phyloP scores from a whole-genome alignment of 2,329 filamentous ascomycete species.

The Corniculantispora saksenae region DNA sequence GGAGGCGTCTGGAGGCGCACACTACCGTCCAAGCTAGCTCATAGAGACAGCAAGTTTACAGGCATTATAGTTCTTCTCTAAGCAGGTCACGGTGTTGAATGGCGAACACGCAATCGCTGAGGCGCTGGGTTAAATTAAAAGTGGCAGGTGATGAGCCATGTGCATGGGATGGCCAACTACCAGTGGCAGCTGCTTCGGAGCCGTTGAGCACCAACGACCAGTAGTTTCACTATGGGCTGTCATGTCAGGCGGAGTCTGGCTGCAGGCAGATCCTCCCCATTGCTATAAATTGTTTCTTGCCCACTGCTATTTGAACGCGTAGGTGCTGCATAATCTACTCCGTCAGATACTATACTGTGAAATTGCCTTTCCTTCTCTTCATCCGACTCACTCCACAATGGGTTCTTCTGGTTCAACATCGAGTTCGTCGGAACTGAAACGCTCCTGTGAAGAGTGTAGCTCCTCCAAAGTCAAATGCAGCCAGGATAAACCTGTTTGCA shows the following conservation, averaged over 20 bases:
- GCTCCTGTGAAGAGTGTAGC: slow-evolving; percentile 6
- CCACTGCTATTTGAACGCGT: too few relatives aligned
- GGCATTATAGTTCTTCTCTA: background rate
- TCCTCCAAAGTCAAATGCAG: slow-evolving; percentile 9
- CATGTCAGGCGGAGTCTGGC: background rate
- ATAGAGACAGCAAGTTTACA: background rate
- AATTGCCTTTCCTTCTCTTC: background rate
- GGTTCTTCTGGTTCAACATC: background rate
- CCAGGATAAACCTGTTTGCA: slow-evolving; percentile 2
- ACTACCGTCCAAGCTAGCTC: background rate
- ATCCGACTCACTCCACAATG: background rate
- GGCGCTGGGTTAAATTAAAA: background rate
- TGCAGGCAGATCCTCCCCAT: background rate
- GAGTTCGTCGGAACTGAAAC: background rate
- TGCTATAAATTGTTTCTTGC: background rate
- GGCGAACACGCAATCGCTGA: background rate
- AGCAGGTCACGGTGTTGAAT: background rate
- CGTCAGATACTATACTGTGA: background rate
- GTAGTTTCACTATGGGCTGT: background rate
- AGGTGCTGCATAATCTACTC: too few relatives aligned
- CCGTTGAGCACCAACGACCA: background rate
- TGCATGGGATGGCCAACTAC: background rate
- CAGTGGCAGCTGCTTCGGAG: background rate
- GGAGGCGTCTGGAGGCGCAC: background rate
- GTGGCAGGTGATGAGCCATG: background rate